Evolutionary conservation across 1,284 basidiomycete genomes (phyloP), one percentile per base, ranked within the genome.

Genomic region (Cutaneotrichosporon cutaneum): DNA sequence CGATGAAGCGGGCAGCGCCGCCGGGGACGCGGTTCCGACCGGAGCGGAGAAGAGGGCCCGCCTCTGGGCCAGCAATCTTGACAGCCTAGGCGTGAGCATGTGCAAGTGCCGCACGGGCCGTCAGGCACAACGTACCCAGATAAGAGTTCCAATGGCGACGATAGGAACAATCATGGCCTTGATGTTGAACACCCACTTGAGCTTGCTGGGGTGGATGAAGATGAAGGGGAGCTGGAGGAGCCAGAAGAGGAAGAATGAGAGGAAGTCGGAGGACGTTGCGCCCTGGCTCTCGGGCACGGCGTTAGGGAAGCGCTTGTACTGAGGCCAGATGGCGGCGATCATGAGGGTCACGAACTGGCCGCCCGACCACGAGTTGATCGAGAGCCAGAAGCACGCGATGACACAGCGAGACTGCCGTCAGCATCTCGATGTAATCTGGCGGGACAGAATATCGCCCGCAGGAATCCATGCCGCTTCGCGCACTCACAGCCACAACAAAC

Each of bases 191-290:
- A 90, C 80, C 77, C 85, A 85, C 50, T 86, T 84, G 51, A 90
- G 86, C 66, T 83, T 84, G 67, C 87, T 86, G 4, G 89, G 88
- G 18, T 88, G 88, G 48, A 90, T 78, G 55, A 90, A 80, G 79
- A 89, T 83, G 71, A 90, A 83, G 0, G 88, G 88, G 27, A 74
- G 56, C 64, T 68, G 71, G 47, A 71, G 56, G 27, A 68, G 22
- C 88, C 88, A 90, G 80, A 86, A 90, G 33, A 91, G 73, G 76
- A 89, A 85, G 77, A 88, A 92, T 72, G 86, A 89, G 24, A 68
- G 60, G 27, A 75, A 63, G 52, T 86, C 84, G 47, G 82, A 79
- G 2, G 85, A 64, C 14, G 67, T 65, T 54, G 68, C 68, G 16
- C 64, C 65, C 35, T 67, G 67, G 9, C 54, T 54, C 8, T 50